Conservation (phyloP, 805 yeast genomes). For the Ogataea trehaloabstinens region DNA sequence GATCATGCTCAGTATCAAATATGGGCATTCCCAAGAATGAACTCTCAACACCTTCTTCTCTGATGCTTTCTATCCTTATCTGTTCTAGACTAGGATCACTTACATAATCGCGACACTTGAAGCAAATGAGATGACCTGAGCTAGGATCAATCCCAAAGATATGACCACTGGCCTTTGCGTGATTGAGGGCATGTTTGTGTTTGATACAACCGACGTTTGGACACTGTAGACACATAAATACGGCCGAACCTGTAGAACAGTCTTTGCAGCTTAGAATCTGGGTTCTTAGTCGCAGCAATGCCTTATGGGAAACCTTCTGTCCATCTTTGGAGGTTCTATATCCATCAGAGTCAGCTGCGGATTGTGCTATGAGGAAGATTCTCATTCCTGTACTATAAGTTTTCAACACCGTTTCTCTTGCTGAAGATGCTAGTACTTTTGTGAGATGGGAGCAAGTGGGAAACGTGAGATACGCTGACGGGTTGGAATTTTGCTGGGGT, state of each 20-base stretch:
- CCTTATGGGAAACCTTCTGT: slow-evolving; percentile 34
- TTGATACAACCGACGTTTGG: slow-evolving; percentile 72
- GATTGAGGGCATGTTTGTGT: slow-evolving; percentile 43
- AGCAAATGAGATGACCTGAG: slow-evolving; percentile 72
- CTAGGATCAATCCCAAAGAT: slow-evolving; percentile 62
- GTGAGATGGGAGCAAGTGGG: slow-evolving; percentile 50
- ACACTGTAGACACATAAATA: slow-evolving; percentile 72
- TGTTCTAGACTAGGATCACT: slow-evolving; percentile 57
- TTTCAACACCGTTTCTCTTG: slow-evolving; percentile 45
- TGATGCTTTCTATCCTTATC: slow-evolving; percentile 38
- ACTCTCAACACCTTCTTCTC: slow-evolving; percentile 16
- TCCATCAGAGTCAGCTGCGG: slow-evolving; percentile 10
- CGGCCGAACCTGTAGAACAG: slow-evolving; percentile 41
- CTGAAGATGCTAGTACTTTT: slow-evolving; percentile 47
- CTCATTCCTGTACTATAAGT: slow-evolving; percentile 53
- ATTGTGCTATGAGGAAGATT: slow-evolving; percentile 34
- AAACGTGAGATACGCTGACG: slow-evolving; percentile 31
- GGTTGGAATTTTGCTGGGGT: slow-evolving; percentile 4
- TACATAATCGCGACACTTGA: slow-evolving; percentile 72
- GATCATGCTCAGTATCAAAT: slow-evolving; percentile 27
- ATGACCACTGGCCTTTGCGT: slow-evolving; percentile 49
- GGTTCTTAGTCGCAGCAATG: slow-evolving; percentile 41
- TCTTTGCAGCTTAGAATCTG: slow-evolving; percentile 49
- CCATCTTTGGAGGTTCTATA: slow-evolving; percentile 37
- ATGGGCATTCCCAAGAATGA: slow-evolving; percentile 32